Base-by-base conservation (phyloP, 2,329 filamentous ascomycete species). In the Didymella glomerata region DNA sequence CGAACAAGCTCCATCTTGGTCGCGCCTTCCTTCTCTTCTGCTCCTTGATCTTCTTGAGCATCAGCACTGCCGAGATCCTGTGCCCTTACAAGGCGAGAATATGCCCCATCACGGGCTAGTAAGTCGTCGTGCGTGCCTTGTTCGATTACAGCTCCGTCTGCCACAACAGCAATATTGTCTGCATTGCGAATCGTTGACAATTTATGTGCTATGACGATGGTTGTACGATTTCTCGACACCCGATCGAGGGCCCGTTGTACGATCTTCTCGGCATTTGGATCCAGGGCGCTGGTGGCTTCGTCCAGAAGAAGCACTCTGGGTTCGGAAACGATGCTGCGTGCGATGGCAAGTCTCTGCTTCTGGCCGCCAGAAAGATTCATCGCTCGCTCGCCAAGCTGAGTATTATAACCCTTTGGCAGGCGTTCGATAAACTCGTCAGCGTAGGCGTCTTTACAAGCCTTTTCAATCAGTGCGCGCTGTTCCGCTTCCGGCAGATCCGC, bases 321-420 rank as follows among this genome's bases (percentile, higher is more conserved):
- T 68, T 97, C 90, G 22, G 90, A 93, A 38, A 97, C 91, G 58
- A 97, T 87, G 34, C 93, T 93, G 70, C 93, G 85, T 6, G 93
- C 93, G 77, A 97, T 97, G 7, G 93, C 93, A 72, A 98, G 94
- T 65, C 94, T 90, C 78, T 98, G 94, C 78, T 97, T 97, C 78
- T 98, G 94, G 30, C 94, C 94, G 74, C 95, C 95, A 49, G 91
- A 96, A 10, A 98, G 84, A 55, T 97, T 82, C 76, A 96, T 95
- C 4, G 94, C 94, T 62, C 93, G 89, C 77, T 97, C 92, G 56
- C 94, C 95, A 18, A 99, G 92, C 65, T 96, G 88, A 0, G 94
- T 98, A 63, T 97, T 86, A 70, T 98, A 98, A 0, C 91, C 91
- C 62, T 77, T 66, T 7, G 72, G 72, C 13, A 98, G 84, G 20